These are phyloP conservation scores for Massariosphaeria phaeospora DNA, from an alignment of 495 filamentous ascomycete species.

Conservation along the genomic window DNA sequence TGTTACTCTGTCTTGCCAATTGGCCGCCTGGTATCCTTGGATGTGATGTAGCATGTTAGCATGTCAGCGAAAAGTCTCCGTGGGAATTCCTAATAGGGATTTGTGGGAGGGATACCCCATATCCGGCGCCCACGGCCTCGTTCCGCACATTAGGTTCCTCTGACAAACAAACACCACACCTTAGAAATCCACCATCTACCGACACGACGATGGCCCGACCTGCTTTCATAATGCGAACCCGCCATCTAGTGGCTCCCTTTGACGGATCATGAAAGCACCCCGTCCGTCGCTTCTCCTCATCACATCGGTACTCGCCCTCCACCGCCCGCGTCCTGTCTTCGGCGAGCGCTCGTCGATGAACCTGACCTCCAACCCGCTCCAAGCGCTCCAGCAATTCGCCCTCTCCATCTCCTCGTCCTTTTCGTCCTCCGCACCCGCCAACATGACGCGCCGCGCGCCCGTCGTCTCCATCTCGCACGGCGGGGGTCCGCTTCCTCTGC, in stretches of 20 bases:
- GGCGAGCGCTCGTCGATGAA: not conserved
- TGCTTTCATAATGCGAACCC: slow-evolving; percentile 15
- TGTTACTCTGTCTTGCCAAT: too few relatives aligned
- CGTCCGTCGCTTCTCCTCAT: not conserved
- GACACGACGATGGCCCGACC: not conserved
- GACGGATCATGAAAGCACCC: slow-evolving; percentile 14
- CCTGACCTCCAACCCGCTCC: slow-evolving; percentile 8
- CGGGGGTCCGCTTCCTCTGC: slow-evolving; percentile 44
- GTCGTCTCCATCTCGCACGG: slow-evolving; percentile 45
- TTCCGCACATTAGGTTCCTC: too few relatives aligned
- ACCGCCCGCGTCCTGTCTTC: not conserved
- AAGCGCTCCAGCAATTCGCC: slow-evolving; percentile 8
- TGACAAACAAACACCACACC: not conserved
- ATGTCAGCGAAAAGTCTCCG: too few relatives aligned
- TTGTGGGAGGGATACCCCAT: too few relatives aligned
- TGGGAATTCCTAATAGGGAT: too few relatives aligned
- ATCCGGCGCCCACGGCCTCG: too few relatives aligned
- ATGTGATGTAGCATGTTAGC: too few relatives aligned
- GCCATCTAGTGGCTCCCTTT: too few relatives aligned
- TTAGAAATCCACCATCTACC: slow-evolving; percentile 2
- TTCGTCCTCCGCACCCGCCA: not conserved
- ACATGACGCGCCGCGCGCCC: slow-evolving; percentile 35
- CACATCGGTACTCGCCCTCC: not conserved
- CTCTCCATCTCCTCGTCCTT: not conserved
- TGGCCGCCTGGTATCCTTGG: too few relatives aligned